Evolutionary conservation across 805 yeast genomes (phyloP), one percentile per base, ranked within the genome.

Genomic region (Barnettozyma pratensis): DNA sequence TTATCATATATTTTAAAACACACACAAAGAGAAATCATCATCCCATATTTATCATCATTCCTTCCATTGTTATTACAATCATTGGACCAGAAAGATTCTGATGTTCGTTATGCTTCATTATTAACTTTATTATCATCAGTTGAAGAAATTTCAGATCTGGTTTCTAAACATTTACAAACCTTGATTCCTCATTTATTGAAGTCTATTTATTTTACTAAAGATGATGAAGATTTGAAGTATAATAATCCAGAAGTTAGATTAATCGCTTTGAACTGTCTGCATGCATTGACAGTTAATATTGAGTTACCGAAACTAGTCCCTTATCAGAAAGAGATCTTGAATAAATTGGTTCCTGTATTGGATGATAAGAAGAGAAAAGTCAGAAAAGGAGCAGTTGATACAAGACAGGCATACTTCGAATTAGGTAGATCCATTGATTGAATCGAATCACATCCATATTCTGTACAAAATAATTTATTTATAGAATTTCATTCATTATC

Each of bases 301-400:
- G 65, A 73, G 44, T 51, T 71, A 47, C 68, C 66, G 14, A 59
- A 69, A 19, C 58, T 85, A 46, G 67, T 77, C 26, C 81, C 83
- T 5, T 84, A 73, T 58, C 79, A 58, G 39, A 51, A 52, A 42
- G 42, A 44, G 8, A 54, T 87, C 9, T 69, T 87, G 36, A 63
- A 57, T 19, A 73, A 70, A 11, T 66, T 87, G 41, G 70, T 68
- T 1, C 62, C 59, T 1, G 81, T 77, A 0, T 69, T 94, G 53
- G 94, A 85, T 55, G 97, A 92, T 63, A 75, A 73, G 42, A 83
- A 74, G 60, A 77, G 99, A 64, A 68, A 66, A 3, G 87, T 92
- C 2, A 77, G 99, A 60, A 84, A 81, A 61, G 73, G 79, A 45
- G 85, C 92, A 6, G 82, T 86, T 46, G 89, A 85, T 56, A 80